phyloP scores from a whole-genome alignment of 495 filamentous ascomycete genomes.

The Hyaloscypha variabilis region DNA sequence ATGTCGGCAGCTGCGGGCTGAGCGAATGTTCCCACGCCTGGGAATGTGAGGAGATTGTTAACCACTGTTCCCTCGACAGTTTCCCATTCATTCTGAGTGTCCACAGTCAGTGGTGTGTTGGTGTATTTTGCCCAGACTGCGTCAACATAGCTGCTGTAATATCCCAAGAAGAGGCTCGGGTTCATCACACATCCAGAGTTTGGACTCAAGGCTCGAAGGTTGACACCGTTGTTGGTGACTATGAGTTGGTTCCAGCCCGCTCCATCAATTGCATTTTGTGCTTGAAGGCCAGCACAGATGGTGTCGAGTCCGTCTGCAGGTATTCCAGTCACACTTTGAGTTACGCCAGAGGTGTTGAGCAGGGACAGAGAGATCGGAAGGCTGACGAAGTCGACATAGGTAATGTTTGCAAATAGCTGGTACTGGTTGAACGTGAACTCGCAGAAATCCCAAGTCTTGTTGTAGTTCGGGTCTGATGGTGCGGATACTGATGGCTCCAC shows the following conservation, averaged over 20 bases:
- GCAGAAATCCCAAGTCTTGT: conserved; percentile 66
- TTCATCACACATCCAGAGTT: conserved; percentile 63
- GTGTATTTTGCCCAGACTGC: conserved; percentile 65
- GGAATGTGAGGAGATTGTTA: conserved; percentile 47
- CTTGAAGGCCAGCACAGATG: conserved; percentile 53
- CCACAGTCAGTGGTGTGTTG: conserved; percentile 41
- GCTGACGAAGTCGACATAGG: conserved; percentile 73
- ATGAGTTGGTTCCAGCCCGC: conserved; percentile 69
- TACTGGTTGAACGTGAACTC: conserved; percentile 73
- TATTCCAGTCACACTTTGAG: conserved; percentile 61
- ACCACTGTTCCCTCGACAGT: conserved; percentile 53
- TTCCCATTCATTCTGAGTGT: conserved; percentile 35
- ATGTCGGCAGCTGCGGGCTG: conserved; percentile 64
- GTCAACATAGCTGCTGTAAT: conserved; percentile 66
- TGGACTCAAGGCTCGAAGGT: conserved; percentile 66
- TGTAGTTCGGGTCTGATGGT: conserved; percentile 64
- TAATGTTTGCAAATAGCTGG: conserved; percentile 76
- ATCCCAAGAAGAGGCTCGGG: conserved; percentile 57
- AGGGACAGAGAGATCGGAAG: conserved; percentile 68
- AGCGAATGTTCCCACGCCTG: conserved; percentile 48
- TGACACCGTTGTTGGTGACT: conserved; percentile 47
- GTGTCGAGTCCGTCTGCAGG: conserved; percentile 57
- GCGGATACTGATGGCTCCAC: conserved; percentile 75
- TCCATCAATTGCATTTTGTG: conserved; percentile 55
- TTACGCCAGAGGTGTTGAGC: conserved; percentile 48